Percentiles rank a stretch among this genome's conserved stretches.
phyloP scores from a whole-genome alignment of 805 yeast species.

The Kodamaea sagamina region DNA sequence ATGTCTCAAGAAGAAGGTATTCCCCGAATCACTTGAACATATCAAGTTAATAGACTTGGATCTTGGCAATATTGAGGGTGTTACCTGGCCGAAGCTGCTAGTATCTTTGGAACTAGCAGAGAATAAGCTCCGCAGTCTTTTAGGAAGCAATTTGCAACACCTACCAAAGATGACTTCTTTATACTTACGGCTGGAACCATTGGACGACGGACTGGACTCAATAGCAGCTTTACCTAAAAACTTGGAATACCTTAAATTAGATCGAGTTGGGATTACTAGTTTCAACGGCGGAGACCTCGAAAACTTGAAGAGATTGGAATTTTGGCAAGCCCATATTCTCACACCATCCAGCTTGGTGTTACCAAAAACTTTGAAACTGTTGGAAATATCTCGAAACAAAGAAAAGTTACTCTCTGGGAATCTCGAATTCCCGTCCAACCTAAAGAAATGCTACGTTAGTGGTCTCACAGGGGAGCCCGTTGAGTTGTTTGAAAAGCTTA shows the following conservation, averaged over 20 bases:
- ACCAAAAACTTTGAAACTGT: not conserved
- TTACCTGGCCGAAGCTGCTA: not conserved
- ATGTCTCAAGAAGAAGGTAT: not conserved
- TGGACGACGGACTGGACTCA: not conserved
- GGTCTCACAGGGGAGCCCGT: not conserved
- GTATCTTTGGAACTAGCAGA: not conserved
- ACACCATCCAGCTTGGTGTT: not conserved
- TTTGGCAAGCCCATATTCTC: slow-evolving; percentile 1
- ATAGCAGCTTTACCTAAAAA: not conserved
- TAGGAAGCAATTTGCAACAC: not conserved
- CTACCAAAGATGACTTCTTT: not conserved
- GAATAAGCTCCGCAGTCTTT: not conserved
- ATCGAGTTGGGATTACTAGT: not conserved
- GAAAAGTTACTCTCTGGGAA: not conserved
- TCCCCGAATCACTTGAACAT: not conserved
- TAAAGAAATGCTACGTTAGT: not conserved
- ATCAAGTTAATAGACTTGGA: not conserved
- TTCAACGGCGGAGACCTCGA: not conserved
- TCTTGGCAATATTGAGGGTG: not conserved
- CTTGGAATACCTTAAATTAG: not conserved
- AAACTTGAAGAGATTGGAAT: not conserved
- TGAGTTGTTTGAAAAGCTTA: not conserved
- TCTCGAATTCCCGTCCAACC: not conserved
- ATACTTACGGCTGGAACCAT: not conserved
- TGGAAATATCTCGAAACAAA: slow-evolving; percentile 2